Evolutionary conservation across 2,329 filamentous ascomycete genomes (phyloP).

Genomic region (Stemphylium vesicarium): DNA sequence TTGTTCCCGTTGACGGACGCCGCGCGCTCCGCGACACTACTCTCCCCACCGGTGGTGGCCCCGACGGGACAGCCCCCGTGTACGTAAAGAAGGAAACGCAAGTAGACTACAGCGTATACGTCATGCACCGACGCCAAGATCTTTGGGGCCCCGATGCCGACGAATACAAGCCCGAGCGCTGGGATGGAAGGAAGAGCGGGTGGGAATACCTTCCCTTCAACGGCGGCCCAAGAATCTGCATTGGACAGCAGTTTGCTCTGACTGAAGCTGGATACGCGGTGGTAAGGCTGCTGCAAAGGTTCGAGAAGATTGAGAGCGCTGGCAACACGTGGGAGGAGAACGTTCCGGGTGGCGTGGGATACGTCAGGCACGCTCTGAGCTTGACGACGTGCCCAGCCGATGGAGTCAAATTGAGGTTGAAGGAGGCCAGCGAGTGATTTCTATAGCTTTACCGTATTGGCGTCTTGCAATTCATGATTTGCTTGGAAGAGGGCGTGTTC

Average conservation of each 20-base stretch:
- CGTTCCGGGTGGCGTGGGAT: conserved; percentile 34
- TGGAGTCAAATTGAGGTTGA: conserved; percentile 42
- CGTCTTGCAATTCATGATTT: neutral
- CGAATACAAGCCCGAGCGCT: conserved; percentile 46
- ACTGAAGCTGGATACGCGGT: conserved; percentile 39
- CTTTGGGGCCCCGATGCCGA: conserved; percentile 48
- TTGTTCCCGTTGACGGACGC: conserved; percentile 42
- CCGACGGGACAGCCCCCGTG: conserved; percentile 42
- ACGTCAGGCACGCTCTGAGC: conserved; percentile 27
- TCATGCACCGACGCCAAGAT: conserved; percentile 46
- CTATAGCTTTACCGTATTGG: neutral
- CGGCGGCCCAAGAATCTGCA: conserved; percentile 41
- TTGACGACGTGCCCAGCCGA: conserved; percentile 40
- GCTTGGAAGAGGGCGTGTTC: neutral
- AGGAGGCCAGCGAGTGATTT: conserved; percentile 31
- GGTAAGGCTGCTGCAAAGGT: conserved; percentile 37
- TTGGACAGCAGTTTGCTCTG: conserved; percentile 44
- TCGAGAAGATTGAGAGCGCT: conserved; percentile 34
- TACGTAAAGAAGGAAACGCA: conserved; percentile 39
- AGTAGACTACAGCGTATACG: conserved; percentile 39
- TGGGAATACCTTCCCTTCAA: conserved; percentile 47
- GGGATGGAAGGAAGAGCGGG: conserved; percentile 39
- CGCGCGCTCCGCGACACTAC: conserved; percentile 41
- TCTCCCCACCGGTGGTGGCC: conserved; percentile 45
- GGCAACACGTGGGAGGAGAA: conserved; percentile 36